Evolutionary conservation across 352 stramenopile species (phyloP).

Genomic region (Proteromonas lacertae): DNA sequence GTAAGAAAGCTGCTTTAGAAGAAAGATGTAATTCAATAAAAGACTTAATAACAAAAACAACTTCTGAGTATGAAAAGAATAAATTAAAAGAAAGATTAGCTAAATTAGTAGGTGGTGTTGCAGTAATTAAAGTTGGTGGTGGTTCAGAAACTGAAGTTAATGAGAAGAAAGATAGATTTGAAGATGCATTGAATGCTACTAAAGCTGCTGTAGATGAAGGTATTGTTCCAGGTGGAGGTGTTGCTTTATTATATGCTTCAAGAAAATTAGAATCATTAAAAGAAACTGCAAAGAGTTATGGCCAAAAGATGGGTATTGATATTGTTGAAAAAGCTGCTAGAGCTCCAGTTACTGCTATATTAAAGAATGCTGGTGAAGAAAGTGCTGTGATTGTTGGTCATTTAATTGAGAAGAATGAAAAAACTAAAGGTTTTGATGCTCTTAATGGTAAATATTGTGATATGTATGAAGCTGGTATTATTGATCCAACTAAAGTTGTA

Average conservation of each 20-base stretch:
- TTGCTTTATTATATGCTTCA: slow-evolving; percentile 78
- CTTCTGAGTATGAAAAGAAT: slow-evolving; percentile 96
- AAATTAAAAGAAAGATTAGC: slow-evolving; percentile 98
- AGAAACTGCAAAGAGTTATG: slow-evolving; percentile 49
- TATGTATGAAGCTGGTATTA: slow-evolving; percentile 87
- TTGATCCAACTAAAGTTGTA: slow-evolving; percentile 52
- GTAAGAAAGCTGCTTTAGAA: slow-evolving; percentile 45
- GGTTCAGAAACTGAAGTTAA: slow-evolving; percentile 88
- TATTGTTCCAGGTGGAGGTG: slow-evolving; percentile 89
- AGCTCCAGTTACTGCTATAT: slow-evolving; percentile 76
- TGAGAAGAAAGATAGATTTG: slow-evolving; percentile 98
- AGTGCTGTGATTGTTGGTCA: slow-evolving; percentile 91
- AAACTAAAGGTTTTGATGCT: slow-evolving; percentile 80
- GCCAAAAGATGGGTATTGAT: slow-evolving; percentile 85
- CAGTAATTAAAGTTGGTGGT: slow-evolving; percentile 95
- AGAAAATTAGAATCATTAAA: slow-evolving; percentile 42
- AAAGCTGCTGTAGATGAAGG: slow-evolving; percentile 87
- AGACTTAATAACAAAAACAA: slow-evolving; percentile 66
- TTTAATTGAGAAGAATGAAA: slow-evolving; percentile 68
- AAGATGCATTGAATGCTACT: slow-evolving; percentile 97
- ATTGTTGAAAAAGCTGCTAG: slow-evolving; percentile 69
- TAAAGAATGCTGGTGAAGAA: slow-evolving; percentile 85
- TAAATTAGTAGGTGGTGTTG: slow-evolving; percentile 90
- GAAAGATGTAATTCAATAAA: slow-evolving; percentile 79
- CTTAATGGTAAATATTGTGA: slow-evolving; percentile 80